Conservation (phyloP, 305 asterid species). For the Rubia peregrina region DNA sequence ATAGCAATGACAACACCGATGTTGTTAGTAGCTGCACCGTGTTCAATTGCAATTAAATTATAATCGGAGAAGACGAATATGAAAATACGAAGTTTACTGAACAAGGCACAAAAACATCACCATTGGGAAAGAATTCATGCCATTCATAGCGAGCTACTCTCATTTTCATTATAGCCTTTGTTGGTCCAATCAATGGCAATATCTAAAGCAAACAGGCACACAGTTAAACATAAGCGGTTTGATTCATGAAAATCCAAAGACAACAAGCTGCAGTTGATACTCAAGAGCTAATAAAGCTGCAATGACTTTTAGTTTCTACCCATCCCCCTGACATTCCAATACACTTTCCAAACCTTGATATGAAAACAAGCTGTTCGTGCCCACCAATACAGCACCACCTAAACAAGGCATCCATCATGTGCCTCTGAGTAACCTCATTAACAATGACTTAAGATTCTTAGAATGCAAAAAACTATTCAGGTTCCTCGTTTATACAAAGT, state of each 20-base stretch:
- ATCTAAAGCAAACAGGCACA: slow-evolving; percentile 39
- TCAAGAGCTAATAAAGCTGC: background rate
- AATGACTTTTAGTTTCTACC: background rate
- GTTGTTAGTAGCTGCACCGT: slow-evolving; percentile 67
- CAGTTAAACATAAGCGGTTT: slow-evolving; percentile 6
- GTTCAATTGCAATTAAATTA: slow-evolving; percentile 25
- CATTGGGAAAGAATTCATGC: slow-evolving; percentile 95
- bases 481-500: background rate
- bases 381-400: background rate
- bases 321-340: background rate
- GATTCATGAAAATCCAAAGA: slow-evolving; percentile 5
- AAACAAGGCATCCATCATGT: background rate
- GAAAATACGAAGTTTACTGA: background rate
- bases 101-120: slow-evolving; percentile 35
- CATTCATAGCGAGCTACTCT: slow-evolving; percentile 72
- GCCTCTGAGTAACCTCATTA: background rate
- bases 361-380: background rate
- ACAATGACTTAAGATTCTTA: background rate
- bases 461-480: background rate
- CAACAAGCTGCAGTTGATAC: background rate
- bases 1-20: slow-evolving; percentile 79
- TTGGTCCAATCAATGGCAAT: slow-evolving; percentile 89
- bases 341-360: background rate
- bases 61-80: slow-evolving; percentile 16
- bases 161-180: slow-evolving; percentile 59